These are phyloP conservation scores for Pharus latifolius DNA, from an alignment of 176 grass and related monocot species.

Conservation along the genomic window DNA sequence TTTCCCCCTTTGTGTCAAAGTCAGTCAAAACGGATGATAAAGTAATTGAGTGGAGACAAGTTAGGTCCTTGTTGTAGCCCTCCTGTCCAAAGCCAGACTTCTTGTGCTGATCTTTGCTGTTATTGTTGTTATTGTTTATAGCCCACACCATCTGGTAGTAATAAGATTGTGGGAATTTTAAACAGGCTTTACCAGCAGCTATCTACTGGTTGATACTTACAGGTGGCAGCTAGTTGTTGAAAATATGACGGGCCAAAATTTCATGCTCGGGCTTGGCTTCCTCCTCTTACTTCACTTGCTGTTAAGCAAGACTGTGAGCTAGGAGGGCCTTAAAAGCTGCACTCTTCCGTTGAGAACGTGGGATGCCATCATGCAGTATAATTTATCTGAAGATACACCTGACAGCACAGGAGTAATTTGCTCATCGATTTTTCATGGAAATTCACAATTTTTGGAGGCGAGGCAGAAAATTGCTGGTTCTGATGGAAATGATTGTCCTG, in stretches of 20 bases:
- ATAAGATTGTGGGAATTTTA: constrained; percentile 59
- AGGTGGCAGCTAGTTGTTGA: constrained; percentile 58
- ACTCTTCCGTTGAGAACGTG: not conserved
- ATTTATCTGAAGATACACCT: not conserved
- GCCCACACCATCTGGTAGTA: constrained; percentile 28
- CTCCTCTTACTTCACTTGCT: constrained; percentile 55
- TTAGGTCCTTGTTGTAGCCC: no score
- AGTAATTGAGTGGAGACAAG: no score
- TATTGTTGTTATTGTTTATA: not conserved
- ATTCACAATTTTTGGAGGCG: not conserved
- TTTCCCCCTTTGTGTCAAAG: no score
- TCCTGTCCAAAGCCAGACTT: no score
- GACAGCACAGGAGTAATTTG: not conserved
- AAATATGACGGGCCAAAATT: constrained; percentile 42
- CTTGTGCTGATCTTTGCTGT: not conserved
- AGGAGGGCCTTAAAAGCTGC: not conserved
- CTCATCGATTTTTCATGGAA: not conserved
- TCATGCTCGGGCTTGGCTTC: constrained; percentile 49
- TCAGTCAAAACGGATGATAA: no score
- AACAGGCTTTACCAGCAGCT: constrained; percentile 99
- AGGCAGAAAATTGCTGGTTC: not conserved
- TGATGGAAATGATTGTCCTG: not conserved
- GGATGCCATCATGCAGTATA: not conserved
- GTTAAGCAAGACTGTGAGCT: constrained; percentile 50
- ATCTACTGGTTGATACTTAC: constrained; percentile 99